phyloP scores from a whole-genome alignment of 2,329 filamentous ascomycete species.

The Sordariomycetes sp. region DNA sequence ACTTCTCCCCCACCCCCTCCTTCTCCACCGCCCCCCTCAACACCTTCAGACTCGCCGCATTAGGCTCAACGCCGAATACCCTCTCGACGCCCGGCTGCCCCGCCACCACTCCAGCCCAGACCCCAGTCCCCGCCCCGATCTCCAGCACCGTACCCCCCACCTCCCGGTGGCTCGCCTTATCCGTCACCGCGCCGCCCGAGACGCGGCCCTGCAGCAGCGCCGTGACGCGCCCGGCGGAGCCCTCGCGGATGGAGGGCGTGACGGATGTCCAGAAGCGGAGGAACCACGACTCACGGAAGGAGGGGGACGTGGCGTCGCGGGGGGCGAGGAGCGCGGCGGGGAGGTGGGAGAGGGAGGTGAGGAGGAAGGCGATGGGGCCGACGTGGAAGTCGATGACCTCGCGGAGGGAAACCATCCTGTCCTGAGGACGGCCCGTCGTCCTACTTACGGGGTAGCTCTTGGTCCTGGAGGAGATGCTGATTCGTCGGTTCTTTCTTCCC shows the following conservation, averaged over 20 bases:
- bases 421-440: not conserved
- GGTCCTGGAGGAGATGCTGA: not conserved
- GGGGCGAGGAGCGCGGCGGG: conserved; percentile 27
- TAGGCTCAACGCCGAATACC: conserved; percentile 54
- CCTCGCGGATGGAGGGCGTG: conserved; percentile 34
- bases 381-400: conserved; percentile 19
- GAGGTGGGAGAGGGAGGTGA: conserved; percentile 30
- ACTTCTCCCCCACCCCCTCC: conserved; percentile 40
- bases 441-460: not conserved
- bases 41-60: conserved; percentile 32
- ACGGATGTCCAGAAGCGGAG: conserved; percentile 43
- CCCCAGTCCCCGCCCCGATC: conserved; percentile 46
- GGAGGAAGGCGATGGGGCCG: conserved; percentile 40
- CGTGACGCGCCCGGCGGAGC: conserved; percentile 27
- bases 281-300: conserved; percentile 42
- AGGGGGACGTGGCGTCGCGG: conserved; percentile 23
- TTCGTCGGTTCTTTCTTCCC: too few relatives aligned
- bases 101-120: conserved; percentile 44
- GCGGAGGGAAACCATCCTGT: not conserved
- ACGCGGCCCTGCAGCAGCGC: conserved; percentile 41
- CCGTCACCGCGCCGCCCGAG: conserved; percentile 19
- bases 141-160: conserved; percentile 43
- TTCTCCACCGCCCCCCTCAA: conserved; percentile 32
- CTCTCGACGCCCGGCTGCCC: conserved; percentile 14
- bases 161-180: conserved; percentile 18